A percentile compares a stretch with the other conserved stretches of the same genome.
phyloP scores from a whole-genome alignment of 257 asterid species.

The Striga asiatica region DNA sequence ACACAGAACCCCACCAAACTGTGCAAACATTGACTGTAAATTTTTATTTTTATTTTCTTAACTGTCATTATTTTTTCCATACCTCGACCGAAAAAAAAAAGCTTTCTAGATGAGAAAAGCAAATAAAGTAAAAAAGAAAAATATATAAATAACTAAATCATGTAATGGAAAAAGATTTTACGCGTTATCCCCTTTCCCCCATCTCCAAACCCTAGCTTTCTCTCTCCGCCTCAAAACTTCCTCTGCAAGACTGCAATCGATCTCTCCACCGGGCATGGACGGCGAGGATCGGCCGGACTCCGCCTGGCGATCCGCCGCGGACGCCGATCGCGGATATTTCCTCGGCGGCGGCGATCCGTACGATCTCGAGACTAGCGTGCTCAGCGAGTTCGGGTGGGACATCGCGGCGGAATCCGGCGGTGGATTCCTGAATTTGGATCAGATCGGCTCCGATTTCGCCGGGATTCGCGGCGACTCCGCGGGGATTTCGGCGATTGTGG shows the following conservation, averaged over 20 bases:
- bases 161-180: slow-evolving; percentile 10
- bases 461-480: slow-evolving; percentile 11
- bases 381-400: slow-evolving; percentile 66
- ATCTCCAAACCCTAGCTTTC: slow-evolving; percentile 35
- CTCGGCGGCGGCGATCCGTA: slow-evolving; percentile 1
- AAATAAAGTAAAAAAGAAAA: not conserved
- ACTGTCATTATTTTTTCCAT: not conserved
- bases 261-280: too few relatives aligned
- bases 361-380: slow-evolving; percentile 21
- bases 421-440: slow-evolving; percentile 22
- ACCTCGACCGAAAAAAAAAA: slow-evolving; percentile 12
- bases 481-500: too few relatives aligned
- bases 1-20: slow-evolving; percentile 1
- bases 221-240: slow-evolving; percentile 36
- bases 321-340: slow-evolving; percentile 25
- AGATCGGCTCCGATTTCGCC: slow-evolving; percentile 31
- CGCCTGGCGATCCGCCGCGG: too few relatives aligned
- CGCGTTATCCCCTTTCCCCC: slow-evolving; percentile 24
- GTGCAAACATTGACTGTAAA: slow-evolving; percentile 17
- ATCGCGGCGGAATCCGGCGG: slow-evolving; percentile 25
- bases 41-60: not conserved
- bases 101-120: not conserved
- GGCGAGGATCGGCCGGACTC: slow-evolving; percentile 17
- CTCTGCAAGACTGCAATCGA: too few relatives aligned
- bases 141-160: not conserved